Evolutionary conservation across 2,329 filamentous ascomycete genomes (phyloP).

Genomic region (Mariannaea sp.): DNA sequence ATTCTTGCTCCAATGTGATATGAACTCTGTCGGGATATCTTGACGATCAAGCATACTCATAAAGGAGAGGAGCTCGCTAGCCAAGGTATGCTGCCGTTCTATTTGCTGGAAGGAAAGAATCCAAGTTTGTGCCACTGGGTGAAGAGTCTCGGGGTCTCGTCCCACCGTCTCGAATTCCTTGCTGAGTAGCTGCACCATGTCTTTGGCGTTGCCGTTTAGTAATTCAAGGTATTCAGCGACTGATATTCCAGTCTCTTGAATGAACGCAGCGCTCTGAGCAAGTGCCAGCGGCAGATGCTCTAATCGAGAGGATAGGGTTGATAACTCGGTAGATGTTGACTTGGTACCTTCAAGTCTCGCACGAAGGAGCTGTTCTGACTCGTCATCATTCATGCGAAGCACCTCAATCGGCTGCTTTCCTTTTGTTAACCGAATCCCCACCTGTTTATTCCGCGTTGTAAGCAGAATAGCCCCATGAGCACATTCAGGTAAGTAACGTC

Average conservation of each 20-base stretch:
- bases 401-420: slow-evolving; percentile 32
- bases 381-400: slow-evolving; percentile 33
- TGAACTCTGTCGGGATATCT: slow-evolving; percentile 33
- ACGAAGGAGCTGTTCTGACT: slow-evolving; percentile 36
- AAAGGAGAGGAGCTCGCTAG: slow-evolving; percentile 38
- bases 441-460: slow-evolving; percentile 41
- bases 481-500: slow-evolving; percentile 35
- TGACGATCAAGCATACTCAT: slow-evolving; percentile 39
- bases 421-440: slow-evolving; percentile 29
- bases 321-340: background rate
- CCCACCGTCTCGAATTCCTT: too few species aligned
- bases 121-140: too few species aligned
- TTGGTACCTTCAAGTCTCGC: slow-evolving; percentile 19
- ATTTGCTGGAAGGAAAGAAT: slow-evolving; percentile 42
- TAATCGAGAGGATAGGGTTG: slow-evolving; percentile 37
- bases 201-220: slow-evolving; percentile 35
- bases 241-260: slow-evolving; percentile 36
- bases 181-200: too few species aligned
- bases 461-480: slow-evolving; percentile 39
- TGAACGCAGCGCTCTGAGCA: slow-evolving; percentile 43
- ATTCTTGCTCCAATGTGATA: slow-evolving; percentile 21
- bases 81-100: slow-evolving; percentile 25
- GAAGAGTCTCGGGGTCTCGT: too few species aligned
- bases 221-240: slow-evolving; percentile 38
- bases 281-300: slow-evolving; percentile 43